phyloP scores from a whole-genome alignment of 345 rosid species.

The Bruguiera parviflora region DNA sequence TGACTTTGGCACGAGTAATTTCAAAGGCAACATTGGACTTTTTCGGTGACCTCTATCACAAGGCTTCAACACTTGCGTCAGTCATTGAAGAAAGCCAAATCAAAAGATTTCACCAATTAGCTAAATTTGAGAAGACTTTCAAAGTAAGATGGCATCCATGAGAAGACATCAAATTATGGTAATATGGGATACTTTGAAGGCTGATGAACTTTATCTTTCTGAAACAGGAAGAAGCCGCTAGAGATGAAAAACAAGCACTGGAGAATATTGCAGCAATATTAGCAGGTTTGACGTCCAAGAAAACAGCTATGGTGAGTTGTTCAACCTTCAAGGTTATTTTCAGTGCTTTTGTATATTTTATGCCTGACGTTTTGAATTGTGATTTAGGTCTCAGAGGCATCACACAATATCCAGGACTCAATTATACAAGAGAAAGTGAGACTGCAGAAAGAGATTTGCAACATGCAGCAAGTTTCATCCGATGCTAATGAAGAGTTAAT shows the following conservation, averaged over 20 bases:
- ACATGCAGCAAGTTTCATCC: conserved; percentile 56
- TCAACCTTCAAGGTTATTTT: neutral
- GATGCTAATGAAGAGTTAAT: conserved; percentile 47
- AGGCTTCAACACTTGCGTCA: conserved; percentile 48
- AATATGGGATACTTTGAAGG: neutral
- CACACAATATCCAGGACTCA: conserved; percentile 43
- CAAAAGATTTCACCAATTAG: conserved; percentile 46
- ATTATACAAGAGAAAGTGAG: conserved; percentile 42
- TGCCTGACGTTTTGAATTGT: conserved; percentile 13
- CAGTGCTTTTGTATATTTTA: conserved; percentile 5
- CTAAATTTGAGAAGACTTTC: conserved; percentile 55
- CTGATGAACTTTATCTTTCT: conserved; percentile 10
- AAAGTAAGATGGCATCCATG: conserved; percentile 36
- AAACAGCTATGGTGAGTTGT: conserved; percentile 54
- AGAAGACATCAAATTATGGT: neutral
- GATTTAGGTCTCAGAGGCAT: conserved; percentile 60
- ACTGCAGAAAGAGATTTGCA: conserved; percentile 51
- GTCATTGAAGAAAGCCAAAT: conserved; percentile 49
- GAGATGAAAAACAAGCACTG: conserved; percentile 72
- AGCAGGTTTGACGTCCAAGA: conserved; percentile 56
- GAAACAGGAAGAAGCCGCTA: conserved; percentile 74
- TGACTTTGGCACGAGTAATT: conserved; percentile 57
- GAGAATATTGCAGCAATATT: conserved; percentile 59
- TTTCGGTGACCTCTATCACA: conserved; percentile 50
- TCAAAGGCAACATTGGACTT: conserved; percentile 55